Percentiles rank a stretch among this genome's conserved stretches.
Conservation (phyloP, 352 stramenopile species). For the Globisporangium parvum region DNA sequence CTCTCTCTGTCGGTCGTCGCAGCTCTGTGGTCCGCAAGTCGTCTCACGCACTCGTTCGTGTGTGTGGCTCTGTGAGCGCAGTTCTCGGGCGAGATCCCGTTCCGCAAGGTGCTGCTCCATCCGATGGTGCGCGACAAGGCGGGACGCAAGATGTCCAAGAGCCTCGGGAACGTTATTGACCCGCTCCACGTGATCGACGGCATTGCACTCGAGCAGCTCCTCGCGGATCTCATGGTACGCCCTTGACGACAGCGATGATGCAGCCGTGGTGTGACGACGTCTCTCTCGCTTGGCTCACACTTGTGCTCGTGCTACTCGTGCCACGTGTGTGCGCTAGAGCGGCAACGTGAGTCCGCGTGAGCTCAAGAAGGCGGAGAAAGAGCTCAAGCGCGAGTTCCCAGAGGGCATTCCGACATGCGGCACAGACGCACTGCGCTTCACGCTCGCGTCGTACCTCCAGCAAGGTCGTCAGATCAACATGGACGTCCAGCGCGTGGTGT, state of each 20-base stretch:
- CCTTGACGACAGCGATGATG: neutral
- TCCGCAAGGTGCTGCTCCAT: slow-evolving; percentile 98
- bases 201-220: slow-evolving; percentile 90
- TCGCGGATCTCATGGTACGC: slow-evolving; percentile 86
- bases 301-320: neutral
- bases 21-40: neutral
- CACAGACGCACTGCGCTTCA: slow-evolving; percentile 96
- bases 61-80: slow-evolving; percentile 14
- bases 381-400: slow-evolving; percentile 95
- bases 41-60: neutral
- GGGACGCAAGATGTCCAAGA: slow-evolving; percentile 99
- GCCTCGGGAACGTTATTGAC: slow-evolving; percentile 99
- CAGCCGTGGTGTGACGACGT: neutral
- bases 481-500: slow-evolving; percentile 80
- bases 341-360: slow-evolving; percentile 85
- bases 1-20: neutral
- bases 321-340: slow-evolving; percentile 19
- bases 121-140: slow-evolving; percentile 99
- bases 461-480: slow-evolving; percentile 88
- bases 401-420: slow-evolving; percentile 98
- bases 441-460: slow-evolving; percentile 93
- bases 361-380: slow-evolving; percentile 94
- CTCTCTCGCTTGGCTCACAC: no score
- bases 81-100: slow-evolving; percentile 94
- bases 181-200: slow-evolving; percentile 98